Evolutionary conservation across 345 rosid genomes (phyloP), one percentile per base, ranked within the genome.

Genomic region (Cardamine resedifolia): DNA sequence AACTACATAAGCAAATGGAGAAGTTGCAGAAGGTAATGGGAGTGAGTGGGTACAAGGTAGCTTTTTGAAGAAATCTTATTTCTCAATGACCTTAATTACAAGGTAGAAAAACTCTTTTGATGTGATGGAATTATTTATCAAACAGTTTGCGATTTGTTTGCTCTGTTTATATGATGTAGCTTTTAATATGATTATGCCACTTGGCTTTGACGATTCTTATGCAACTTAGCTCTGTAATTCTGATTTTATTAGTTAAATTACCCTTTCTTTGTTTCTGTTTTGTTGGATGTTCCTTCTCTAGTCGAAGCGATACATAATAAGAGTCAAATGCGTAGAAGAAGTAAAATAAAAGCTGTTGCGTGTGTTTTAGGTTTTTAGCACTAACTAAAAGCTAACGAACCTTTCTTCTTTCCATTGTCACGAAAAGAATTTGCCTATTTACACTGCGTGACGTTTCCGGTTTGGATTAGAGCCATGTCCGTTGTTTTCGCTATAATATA

Each of bases 1-100:
- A 89, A 31, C 30, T 66, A 58, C 82, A 77, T 59, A 88, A 78
- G 95, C 93, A 86, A 77, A 77, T 65, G 52, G 90, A 89, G 65
- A 87, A 87, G 72, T 58, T 91, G 79, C 79, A 81, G 72, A 86
- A 89, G 85, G 67, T 60, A 1, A 85, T 86, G 65, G 79, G 68
- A 41, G 83, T 76, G 24, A 36, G 85, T 15, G 89, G 90, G 23
- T 87, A 91, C n/a, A n/a, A n/a, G n/a, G n/a, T n/a, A 79, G 64
- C 85, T 87, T 50, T 10, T 83, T 20, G 80, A 81, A 52, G 87
- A 88, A 57, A 36, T 85, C 12, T 28, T 84, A 86, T 26, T 87
- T 89, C 66, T 83, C 86, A 85, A 72, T 31, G 57, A 47, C 0
- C 83, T 27, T 88, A 14, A 41, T 4, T 3, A 34, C 39, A 34